These are phyloP conservation scores for Rhynchosporium agropyri DNA, from an alignment of 2,329 filamentous ascomycete species.

Conservation along the genomic window DNA sequence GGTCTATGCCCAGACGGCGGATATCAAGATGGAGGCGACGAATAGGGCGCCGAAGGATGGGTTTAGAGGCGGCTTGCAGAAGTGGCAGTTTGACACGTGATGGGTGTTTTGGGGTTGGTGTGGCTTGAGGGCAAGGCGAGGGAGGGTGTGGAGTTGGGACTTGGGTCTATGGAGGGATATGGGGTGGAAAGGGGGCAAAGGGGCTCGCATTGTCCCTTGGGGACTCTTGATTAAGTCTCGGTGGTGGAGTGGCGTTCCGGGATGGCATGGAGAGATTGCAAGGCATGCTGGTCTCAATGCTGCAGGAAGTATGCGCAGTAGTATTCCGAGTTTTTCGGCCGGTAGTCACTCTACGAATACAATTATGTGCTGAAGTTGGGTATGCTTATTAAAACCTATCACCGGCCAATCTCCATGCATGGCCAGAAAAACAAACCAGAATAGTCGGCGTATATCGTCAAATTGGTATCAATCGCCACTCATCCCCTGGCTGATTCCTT, in stretches of 20 bases:
- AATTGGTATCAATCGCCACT: constrained; percentile 16
- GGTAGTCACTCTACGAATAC: no score
- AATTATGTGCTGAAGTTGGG: no score
- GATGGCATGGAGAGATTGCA: no score
- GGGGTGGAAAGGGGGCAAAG: background rate
- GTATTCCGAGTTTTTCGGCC: no score
- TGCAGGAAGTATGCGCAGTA: no score
- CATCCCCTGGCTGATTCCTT: constrained; percentile 5
- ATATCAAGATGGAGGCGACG: constrained; percentile 26
- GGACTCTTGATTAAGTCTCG: no score
- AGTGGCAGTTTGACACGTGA: constrained; percentile 36
- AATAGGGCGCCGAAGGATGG: constrained; percentile 25
- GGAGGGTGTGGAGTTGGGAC: background rate
- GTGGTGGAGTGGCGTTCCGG: no score
- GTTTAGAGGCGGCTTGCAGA: constrained; percentile 30
- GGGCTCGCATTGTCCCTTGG: no score
- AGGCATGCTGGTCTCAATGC: no score
- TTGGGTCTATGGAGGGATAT: background rate
- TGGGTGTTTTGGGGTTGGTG: background rate
- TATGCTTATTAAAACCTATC: no score
- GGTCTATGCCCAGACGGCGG: constrained; percentile 27
- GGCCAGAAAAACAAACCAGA: background rate
- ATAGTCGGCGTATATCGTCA: constrained; percentile 5
- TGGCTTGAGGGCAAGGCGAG: no score
- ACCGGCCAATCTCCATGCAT: background rate